Percentiles rank a stretch among this genome's conserved stretches.
phyloP scores from a whole-genome alignment of 345 rosid species.

The Eucalyptus curtisii region DNA sequence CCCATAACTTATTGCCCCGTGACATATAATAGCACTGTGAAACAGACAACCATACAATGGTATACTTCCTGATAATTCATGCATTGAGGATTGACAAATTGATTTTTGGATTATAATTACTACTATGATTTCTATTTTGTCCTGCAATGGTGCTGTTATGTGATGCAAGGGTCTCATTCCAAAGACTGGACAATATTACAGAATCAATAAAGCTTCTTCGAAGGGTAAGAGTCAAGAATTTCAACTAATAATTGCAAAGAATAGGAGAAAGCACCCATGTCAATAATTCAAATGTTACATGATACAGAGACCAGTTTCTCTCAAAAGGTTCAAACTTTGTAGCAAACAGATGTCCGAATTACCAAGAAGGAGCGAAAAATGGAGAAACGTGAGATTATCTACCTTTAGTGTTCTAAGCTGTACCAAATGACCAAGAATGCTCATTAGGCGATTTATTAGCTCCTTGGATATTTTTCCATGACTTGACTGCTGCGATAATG shows the following conservation, averaged over 20 bases:
- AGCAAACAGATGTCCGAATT: neutral
- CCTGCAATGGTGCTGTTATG: neutral
- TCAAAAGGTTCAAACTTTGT: neutral
- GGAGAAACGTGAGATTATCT: neutral
- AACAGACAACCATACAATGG: neutral
- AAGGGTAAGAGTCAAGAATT: neutral
- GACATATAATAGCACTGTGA: neutral
- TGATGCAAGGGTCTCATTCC: neutral
- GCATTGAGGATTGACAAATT: neutral
- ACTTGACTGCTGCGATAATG: conserved; percentile 45
- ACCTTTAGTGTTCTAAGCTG: conserved; percentile 97
- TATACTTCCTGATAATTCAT: neutral
- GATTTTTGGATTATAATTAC: neutral
- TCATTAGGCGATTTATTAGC: conserved; percentile 72
- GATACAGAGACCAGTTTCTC: neutral
- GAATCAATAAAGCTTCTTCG: neutral
- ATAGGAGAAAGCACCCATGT: neutral
- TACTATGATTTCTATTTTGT: neutral
- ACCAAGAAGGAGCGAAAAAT: neutral
- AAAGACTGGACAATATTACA: neutral
- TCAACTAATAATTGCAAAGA: neutral
- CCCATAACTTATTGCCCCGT: neutral
- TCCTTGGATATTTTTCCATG: conserved; percentile 77
- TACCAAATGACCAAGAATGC: conserved; percentile 83
- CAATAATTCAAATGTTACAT: neutral